A percentile compares a stretch with the other conserved stretches of the same genome.
These are phyloP conservation scores for Oxytropis ochrocephala DNA, from an alignment of 306 rosid genomes.

Conservation along the genomic window DNA sequence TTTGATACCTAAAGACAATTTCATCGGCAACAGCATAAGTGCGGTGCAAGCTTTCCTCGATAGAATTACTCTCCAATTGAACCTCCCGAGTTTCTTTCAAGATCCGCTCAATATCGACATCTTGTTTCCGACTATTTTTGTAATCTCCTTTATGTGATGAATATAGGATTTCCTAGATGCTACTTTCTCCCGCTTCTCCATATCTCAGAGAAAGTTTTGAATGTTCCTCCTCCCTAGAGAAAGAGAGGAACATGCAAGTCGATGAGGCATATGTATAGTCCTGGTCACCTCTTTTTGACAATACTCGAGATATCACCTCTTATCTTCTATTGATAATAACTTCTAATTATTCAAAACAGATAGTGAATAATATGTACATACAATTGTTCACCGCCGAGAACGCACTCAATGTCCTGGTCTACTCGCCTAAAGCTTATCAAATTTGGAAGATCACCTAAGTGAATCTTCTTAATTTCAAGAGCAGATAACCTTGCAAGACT, in stretches of 20 bases:
- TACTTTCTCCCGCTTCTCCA: no score
- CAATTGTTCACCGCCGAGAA: constrained; percentile 10
- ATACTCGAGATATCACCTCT: not conserved
- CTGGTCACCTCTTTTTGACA: not conserved
- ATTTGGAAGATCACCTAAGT: constrained; percentile 63
- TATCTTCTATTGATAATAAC: not conserved
- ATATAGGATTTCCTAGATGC: no score
- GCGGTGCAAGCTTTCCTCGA: no score
- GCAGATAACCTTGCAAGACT: constrained; percentile 81
- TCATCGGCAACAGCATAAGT: no score
- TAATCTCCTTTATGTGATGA: no score
- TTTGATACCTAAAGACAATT: no score
- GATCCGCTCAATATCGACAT: no score
- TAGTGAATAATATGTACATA: constrained; percentile 29
- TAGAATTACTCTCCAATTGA: no score
- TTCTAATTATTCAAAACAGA: constrained; percentile 13
- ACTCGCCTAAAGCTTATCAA: constrained; percentile 82
- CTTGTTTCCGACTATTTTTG: no score
- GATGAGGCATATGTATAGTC: not conserved
- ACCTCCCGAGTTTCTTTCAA: no score
- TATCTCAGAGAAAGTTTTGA: no score
- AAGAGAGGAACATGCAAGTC: constrained; percentile 6
- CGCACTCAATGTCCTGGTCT: constrained; percentile 20
- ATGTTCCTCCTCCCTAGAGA: no score
- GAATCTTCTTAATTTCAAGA: constrained; percentile 75